Evolutionary conservation across 768 basidiomycete genomes (phyloP), one percentile per base, ranked within the genome.

Genomic region (Kwoniella sp.): DNA sequence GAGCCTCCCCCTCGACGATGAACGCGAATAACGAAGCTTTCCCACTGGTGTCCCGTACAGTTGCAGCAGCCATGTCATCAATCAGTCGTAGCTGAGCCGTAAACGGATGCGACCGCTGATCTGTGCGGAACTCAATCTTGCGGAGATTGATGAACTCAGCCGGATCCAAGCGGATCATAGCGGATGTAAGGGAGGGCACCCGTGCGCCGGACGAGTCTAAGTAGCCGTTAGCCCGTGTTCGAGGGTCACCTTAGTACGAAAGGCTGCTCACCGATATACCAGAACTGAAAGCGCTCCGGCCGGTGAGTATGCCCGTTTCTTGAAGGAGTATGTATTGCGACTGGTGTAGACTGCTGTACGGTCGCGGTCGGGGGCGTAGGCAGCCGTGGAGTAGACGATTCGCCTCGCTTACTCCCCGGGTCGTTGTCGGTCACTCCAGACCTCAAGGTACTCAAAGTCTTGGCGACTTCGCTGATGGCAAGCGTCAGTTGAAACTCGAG

Each of bases 211-310:
- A 26, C 7, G 65, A 50, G 36, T 61, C 67, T 69, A 33, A 9
- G 49, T 5, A 25, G n/a, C 3, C 27, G 7, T n/a, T 28, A 23
- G 28, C 33, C 29, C 31, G 29, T 29, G 26, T 31, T 15, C 27
- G 8, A 14, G 22, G 11, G 9, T 15, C 8, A 42, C 7, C 19
- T 23, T 23, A 22, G 9, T 28, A 15, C 15, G 38, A 42, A 45
- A 25, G 26, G 46, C 11, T 28, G 14, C 69, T 6, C 32, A 70
- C 66, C 62, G 26, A 71, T 68, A 48, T 71, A 71, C 69, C 69
- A 71, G 39, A 71, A 71, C 27, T 62, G 44, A 43, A 71, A 71
- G 23, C 50, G 41, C 9, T 46, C 51, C 3, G 50, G 28, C n/a
- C n/a, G n/a, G n/a, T n/a, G n/a, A n/a, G n/a, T n/a, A n/a, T n/a